Conservation (phyloP, 768 basidiomycete genomes). For the Chiua virens region DNA sequence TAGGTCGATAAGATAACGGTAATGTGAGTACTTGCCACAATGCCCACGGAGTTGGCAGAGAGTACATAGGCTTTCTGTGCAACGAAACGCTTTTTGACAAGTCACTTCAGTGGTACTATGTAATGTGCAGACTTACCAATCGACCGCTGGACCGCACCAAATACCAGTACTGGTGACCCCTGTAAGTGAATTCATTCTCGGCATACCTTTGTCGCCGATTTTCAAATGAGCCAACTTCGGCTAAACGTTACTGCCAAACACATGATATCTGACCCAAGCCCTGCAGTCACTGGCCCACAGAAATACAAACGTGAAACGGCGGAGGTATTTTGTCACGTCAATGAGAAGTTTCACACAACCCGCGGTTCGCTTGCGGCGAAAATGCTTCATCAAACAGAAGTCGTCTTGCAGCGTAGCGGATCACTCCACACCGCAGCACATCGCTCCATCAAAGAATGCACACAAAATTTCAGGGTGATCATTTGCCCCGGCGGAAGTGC, state of each 20-base stretch:
- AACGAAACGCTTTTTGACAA: too few relatives aligned
- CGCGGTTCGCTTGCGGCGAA: too few relatives aligned
- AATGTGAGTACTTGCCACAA: too few relatives aligned
- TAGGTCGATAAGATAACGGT: too few relatives aligned
- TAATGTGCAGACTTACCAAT: too few relatives aligned
- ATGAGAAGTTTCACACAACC: too few relatives aligned
- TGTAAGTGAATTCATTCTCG: background rate
- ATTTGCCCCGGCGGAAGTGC: background rate
- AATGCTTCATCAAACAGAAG: background rate
- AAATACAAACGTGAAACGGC: background rate
- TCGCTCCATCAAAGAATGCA: background rate
- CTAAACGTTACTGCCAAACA: background rate
- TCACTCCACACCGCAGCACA: background rate
- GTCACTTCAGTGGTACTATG: too few relatives aligned
- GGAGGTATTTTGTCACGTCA: background rate
- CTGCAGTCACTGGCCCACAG: too few relatives aligned
- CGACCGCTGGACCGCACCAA: too few relatives aligned
- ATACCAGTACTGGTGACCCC: background rate
- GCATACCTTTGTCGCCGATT: background rate
- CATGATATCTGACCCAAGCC: too few relatives aligned
- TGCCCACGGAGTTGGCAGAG: too few relatives aligned
- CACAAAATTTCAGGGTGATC: slow-evolving; percentile 3
- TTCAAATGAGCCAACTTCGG: background rate
- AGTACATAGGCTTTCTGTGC: too few relatives aligned
- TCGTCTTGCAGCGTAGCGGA: background rate